Evolutionary conservation across 2,329 filamentous ascomycete species (phyloP), one percentile per base, ranked within the genome.

Genomic region (Zasmidium citrigriseum): DNA sequence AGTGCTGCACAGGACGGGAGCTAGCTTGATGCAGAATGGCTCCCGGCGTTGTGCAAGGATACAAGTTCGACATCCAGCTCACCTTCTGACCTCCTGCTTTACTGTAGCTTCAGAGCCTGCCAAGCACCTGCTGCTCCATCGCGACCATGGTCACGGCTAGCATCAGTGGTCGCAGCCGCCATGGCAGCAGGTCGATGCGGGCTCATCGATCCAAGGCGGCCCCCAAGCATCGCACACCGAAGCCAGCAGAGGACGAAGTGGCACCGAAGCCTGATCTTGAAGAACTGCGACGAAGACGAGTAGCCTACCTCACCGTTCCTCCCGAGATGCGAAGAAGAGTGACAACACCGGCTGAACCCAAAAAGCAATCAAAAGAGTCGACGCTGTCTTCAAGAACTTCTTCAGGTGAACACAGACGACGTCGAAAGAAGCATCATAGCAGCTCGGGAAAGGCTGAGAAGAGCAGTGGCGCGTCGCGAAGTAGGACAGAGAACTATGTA

Each of bases 251-350:
- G 29, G 63, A 58, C 20, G 56, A 58, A n/a, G 58, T 52, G 25
- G 58, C 60, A 45, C 59, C 61, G 55, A 61, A 75, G 61, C 64
- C 75, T 22, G 76, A 77, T 59, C 59, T 77, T 41, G 73, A 77
- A 52, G 76, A 78, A 52, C 60, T 78, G 50, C 65, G 76, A 53
- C 68, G 68, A 27, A 69, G 70, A 54, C 61, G 76, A 63, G 70
- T 71, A 25, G 71, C 72, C 4, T 78, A 78, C 62, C 77, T 63
- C 48, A 58, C 48, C 45, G 48, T 46, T 12, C 50, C 63, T 7
- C 21, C 52, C 0, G 53, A 47, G 34, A 52, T 57, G 52, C 59
- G 62, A 14, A 61, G 52, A 48, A 27, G 54, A 45, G 44, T 50
- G 4, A 46, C 58, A 27, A 27, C 54, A 22, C 54, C 50, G 21